phyloP scores from a whole-genome alignment of 495 filamentous ascomycete species.

The Penicillium maclennaniae region DNA sequence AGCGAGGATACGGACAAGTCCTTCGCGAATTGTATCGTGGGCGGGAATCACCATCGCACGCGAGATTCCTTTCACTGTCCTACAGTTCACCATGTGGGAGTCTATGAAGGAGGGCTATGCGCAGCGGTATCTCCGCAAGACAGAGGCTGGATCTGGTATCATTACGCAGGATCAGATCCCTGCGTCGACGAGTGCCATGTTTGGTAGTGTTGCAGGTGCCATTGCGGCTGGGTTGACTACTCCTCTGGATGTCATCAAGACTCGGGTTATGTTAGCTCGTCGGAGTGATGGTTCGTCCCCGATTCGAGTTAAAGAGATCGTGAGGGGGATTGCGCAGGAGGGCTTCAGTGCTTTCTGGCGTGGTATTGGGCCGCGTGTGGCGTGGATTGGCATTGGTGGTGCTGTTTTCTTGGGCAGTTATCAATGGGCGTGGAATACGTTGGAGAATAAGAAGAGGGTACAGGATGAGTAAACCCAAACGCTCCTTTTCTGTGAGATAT shows the following conservation, averaged over 20 bases:
- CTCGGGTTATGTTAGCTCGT: slow-evolving; percentile 83
- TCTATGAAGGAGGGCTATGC: slow-evolving; percentile 65
- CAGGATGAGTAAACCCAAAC: slow-evolving; percentile 10
- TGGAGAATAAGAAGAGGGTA: slow-evolving; percentile 43
- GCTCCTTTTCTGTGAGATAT: neutral
- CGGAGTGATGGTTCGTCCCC: slow-evolving; percentile 39
- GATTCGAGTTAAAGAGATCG: slow-evolving; percentile 53
- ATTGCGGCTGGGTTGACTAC: slow-evolving; percentile 88
- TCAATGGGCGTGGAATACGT: slow-evolving; percentile 77
- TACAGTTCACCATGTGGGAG: slow-evolving; percentile 98
- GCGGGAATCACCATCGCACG: slow-evolving; percentile 88
- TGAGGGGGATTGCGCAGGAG: slow-evolving; percentile 63
- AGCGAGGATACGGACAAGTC: slow-evolving; percentile 53
- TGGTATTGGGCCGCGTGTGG: slow-evolving; percentile 80
- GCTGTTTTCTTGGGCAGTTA: slow-evolving; percentile 96
- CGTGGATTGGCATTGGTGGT: slow-evolving; percentile 93
- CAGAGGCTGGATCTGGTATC: slow-evolving; percentile 3
- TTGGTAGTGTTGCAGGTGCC: slow-evolving; percentile 79
- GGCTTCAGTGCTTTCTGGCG: slow-evolving; percentile 79
- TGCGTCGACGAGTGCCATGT: slow-evolving; percentile 76
- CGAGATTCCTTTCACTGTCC: slow-evolving; percentile 93
- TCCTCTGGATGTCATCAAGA: slow-evolving; percentile 94
- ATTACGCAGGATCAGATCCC: slow-evolving; percentile 43
- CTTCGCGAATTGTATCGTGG: slow-evolving; percentile 85
- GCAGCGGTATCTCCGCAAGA: slow-evolving; percentile 28